phyloP scores from a whole-genome alignment of 2,329 filamentous ascomycete species.

The Podosphaera aphanis region DNA sequence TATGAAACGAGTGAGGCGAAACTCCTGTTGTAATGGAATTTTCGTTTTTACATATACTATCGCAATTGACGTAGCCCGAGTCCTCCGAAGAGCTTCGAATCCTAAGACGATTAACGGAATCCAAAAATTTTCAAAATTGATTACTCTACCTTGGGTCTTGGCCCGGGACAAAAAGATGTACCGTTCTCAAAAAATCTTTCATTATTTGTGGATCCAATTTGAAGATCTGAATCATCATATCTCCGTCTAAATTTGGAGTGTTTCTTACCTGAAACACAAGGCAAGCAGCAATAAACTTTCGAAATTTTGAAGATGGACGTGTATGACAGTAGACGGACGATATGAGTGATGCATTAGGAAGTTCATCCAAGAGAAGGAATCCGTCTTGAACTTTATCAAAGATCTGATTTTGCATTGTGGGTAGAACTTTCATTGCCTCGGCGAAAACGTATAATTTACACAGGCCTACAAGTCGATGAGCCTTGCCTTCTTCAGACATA shows the following conservation, averaged over 20 bases:
- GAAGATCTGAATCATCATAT: conserved; percentile 2
- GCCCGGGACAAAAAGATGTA: neutral
- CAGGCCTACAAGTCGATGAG: conserved; percentile 3
- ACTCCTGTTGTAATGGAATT: neutral
- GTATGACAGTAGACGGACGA: conserved; percentile 6
- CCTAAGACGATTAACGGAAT: neutral
- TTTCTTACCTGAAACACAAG: conserved; percentile 2
- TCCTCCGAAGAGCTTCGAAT: neutral
- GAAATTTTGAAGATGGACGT: conserved; percentile 2
- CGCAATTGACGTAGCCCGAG: neutral
- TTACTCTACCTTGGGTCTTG: conserved; percentile 7
- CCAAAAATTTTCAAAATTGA: neutral
- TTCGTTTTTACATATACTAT: neutral
- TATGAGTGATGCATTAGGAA: conserved; percentile 4
- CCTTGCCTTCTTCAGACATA: neutral
- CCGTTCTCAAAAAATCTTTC: conserved; percentile 5
- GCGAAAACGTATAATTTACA: conserved; percentile 8
- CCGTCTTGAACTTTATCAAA: conserved; percentile 12
- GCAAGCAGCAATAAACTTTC: conserved; percentile 6
- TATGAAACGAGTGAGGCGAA: neutral
- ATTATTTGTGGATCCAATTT: conserved; percentile 2
- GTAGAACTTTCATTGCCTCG: conserved; percentile 3
- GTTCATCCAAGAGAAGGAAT: conserved; percentile 3
- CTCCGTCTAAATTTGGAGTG: neutral
- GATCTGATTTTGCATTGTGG: conserved; percentile 5